Base-by-base conservation (phyloP, 1,284 basidiomycete species). In the Irpex lacteus region DNA sequence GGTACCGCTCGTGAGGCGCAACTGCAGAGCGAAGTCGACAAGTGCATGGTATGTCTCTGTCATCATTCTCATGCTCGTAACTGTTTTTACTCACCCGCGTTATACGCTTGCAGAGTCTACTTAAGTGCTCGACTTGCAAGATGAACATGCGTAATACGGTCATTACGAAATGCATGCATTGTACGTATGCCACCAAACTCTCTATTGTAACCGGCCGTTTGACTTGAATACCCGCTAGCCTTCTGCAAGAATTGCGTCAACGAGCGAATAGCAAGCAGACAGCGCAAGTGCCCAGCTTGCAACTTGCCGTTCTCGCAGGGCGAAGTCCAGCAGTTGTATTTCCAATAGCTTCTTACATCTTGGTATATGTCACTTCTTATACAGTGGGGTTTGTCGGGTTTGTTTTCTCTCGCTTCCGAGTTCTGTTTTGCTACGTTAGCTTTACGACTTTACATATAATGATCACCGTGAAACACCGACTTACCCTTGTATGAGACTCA, bases 211-310 rank as follows among this genome's bases (percentile, higher is more conserved):
- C 32, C 32, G 7, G 32, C 0, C 3, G 32, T 34, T 6, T 34
- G 32, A 34, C 32, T 34, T 38, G 38, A 62, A n/a, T 59, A 19
- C 61, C 58, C 67, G n/a, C 63, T 36, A 95, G 93, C 95, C 0
- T 97, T 98, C 77, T 98, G 96, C 81, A 91, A 91, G 74, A 78
- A 83, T 21, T 93, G 97, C 75, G 86, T 99, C 56, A 96, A 98
- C 69, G 83, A 89, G 32, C 89, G 98, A 44, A 87, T 99, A 70
- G 81, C 91, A 59, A 96, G 93, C 34, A 87, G 97, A 66, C 96
- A 98, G 76, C 90, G 97, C 57, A 98, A 98, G 78, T 99, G 97
- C 76, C 97, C 97, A 15, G 90, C 92, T 19, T 98, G 97, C 75
- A 91, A 91, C 67, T 73, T 93, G 47, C 80, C 86, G 1, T 99